These are phyloP conservation scores for Erythrophleum ivorense DNA, from an alignment of 331 rosid species.

Conservation along the genomic window DNA sequence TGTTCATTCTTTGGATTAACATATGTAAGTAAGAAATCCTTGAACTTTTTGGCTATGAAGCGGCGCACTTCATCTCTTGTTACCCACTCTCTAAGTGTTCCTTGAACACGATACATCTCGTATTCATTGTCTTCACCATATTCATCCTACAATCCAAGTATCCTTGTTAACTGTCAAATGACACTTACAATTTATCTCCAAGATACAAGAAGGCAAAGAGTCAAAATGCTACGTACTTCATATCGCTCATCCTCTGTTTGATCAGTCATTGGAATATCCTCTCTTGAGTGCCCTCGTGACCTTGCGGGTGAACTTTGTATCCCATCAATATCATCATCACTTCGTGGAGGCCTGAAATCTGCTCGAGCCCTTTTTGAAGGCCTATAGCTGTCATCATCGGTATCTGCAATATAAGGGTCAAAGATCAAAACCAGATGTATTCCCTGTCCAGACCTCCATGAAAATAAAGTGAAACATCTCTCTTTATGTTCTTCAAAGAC, in stretches of 20 bases:
- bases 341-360: not conserved
- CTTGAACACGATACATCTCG: slow-evolving; percentile 13
- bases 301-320: slow-evolving; percentile 7
- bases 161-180: not conserved
- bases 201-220: not conserved
- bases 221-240: not conserved
- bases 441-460: no score
- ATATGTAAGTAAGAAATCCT: slow-evolving; percentile 1
- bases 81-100: slow-evolving; percentile 13
- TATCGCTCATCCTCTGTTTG: slow-evolving; percentile 18
- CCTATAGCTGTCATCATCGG: slow-evolving; percentile 19
- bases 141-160: slow-evolving; percentile 5
- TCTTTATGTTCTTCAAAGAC: no score
- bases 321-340: slow-evolving; percentile 6
- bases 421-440: no score
- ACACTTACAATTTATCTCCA: not conserved
- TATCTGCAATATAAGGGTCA: not conserved
- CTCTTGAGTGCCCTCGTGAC: slow-evolving; percentile 23
- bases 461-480: no score
- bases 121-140: slow-evolving; percentile 1
- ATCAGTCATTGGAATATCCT: slow-evolving; percentile 17
- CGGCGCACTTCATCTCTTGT: slow-evolving; percentile 17
- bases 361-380: slow-evolving; percentile 14
- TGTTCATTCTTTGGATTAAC: slow-evolving; percentile 1
- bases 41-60: slow-evolving; percentile 8